These are phyloP conservation scores for Prototheca wickerhamii DNA, from an alignment of 163 green algal species.

Conservation along the genomic window DNA sequence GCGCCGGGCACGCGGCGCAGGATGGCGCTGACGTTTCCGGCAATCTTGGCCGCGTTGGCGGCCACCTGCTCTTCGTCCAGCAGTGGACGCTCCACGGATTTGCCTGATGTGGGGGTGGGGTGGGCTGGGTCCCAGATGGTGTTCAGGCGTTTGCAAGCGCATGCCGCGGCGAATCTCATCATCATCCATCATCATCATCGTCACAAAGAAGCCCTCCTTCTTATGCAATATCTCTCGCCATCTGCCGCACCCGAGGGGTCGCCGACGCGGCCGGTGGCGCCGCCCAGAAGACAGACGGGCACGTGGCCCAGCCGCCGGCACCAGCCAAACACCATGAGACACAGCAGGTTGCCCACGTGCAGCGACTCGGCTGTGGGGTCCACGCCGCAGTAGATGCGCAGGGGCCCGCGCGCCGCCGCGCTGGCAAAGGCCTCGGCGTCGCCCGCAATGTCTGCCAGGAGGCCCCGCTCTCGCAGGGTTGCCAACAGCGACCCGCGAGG, in stretches of 20 bases:
- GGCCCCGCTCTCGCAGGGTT: slow-evolving; percentile 53
- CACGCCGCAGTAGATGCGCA: slow-evolving; percentile 79
- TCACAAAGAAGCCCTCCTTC: too few species aligned
- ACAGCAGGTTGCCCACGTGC: slow-evolving; percentile 93
- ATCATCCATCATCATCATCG: too few species aligned
- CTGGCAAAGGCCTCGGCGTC: slow-evolving; percentile 32
- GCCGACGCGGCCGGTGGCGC: slow-evolving; percentile 88
- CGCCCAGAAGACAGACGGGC: slow-evolving; percentile 78
- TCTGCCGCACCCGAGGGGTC: slow-evolving; percentile 70
- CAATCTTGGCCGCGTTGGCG: slow-evolving; percentile 69
- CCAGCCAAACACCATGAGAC: slow-evolving; percentile 94
- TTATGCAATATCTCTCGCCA: too few species aligned
- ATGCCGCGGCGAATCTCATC: not conserved
- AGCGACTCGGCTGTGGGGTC: slow-evolving; percentile 93
- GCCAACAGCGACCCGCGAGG: too few species aligned
- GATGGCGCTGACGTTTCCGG: slow-evolving; percentile 38
- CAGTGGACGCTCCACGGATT: slow-evolving; percentile 82
- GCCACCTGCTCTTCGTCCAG: slow-evolving; percentile 79
- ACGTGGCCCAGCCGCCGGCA: slow-evolving; percentile 83
- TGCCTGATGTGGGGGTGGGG: slow-evolving; percentile 29
- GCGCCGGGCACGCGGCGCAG: slow-evolving; percentile 9
- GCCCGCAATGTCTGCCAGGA: slow-evolving; percentile 70
- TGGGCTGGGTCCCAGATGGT: not conserved
- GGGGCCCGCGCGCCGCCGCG: slow-evolving; percentile 19
- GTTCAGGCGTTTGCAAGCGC: not conserved